Percentiles rank a stretch among this genome's conserved stretches.
Conservation (phyloP, 2,329 filamentous ascomycete species). For the Pseudogymnoascus sp. region DNA sequence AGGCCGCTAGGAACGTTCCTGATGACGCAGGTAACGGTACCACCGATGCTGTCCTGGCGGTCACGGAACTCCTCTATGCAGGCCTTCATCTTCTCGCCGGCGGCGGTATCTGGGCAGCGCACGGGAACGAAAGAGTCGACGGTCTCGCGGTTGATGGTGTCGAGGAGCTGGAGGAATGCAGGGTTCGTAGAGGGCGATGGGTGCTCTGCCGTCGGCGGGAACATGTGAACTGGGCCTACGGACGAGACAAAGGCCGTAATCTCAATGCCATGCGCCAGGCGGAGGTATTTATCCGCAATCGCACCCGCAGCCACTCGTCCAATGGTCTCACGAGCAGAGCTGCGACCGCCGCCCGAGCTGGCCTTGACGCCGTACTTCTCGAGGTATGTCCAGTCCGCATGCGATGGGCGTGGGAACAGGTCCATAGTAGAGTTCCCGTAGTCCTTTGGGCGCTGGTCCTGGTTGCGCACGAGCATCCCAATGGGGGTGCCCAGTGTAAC, state of each 20-base stretch:
- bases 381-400: conserved; percentile 95
- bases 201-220: conserved; percentile 61
- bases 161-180: conserved; percentile 66
- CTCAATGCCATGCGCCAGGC: conserved; percentile 72
- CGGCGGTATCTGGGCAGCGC: conserved; percentile 67
- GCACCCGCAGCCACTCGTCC: conserved; percentile 85
- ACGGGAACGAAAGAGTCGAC: conserved; percentile 84
- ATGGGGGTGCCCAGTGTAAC: conserved; percentile 88
- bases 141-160: conserved; percentile 62
- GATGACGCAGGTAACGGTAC: conserved; percentile 90
- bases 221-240: conserved; percentile 72
- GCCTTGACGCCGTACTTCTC: conserved; percentile 97
- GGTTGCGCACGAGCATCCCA: conserved; percentile 76
- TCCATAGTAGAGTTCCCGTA: conserved; percentile 89
- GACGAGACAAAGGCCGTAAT: conserved; percentile 87
- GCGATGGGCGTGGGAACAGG: conserved; percentile 79
- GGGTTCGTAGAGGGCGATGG: conserved; percentile 68
- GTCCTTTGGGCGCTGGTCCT: conserved; percentile 88
- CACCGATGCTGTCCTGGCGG: conserved; percentile 80
- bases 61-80: conserved; percentile 73
- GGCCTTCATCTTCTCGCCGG: conserved; percentile 65
- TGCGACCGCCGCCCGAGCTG: conserved; percentile 79
- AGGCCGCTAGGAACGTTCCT: conserved; percentile 77
- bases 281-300: conserved; percentile 88
- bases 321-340: conserved; percentile 91